Evolutionary conservation across 1,284 basidiomycete species (phyloP), one percentile per base, ranked within the genome.

Genomic region (Heterobasidion parviporum): DNA sequence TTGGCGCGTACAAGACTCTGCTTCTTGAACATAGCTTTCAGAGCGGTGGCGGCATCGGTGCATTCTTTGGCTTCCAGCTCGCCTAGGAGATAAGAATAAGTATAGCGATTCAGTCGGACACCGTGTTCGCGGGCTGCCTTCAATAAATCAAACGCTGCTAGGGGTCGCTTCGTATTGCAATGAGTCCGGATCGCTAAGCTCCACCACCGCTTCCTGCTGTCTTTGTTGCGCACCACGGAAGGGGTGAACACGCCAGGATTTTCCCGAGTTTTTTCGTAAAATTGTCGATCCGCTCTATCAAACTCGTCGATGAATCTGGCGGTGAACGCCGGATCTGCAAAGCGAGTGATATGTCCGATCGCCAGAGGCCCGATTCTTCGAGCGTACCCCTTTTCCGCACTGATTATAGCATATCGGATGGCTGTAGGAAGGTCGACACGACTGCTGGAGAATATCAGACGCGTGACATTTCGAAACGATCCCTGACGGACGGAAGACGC

Each of bases 361-460:
- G 61, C 52, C 0, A 50, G 20, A 0, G 41, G 8, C 1, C 54
- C 53, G 15, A 68, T n/a, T 0, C 9, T 20, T 12, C 16, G 49
- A 12, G 58, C 64, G 52, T 65, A 67, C 2, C 70, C 70, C 53
- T 68, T 70, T 2, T 60, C 59, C 8, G 66, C 64, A 36, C 61
- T 59, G 32, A 66, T 60, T 18, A 69, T 34, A 6, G 62, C 64
- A 50, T 63, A 71, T n/a, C 43, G 53, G 15, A 59, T 57, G 26
- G 69, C 45, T 33, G 63, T 56, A 12, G 64, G 56, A 15, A 71
- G 59, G 49, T 69, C 64, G 14, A 62, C 59, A 1, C 50, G 34
- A 3, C 49, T 33, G 16, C 54, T 47, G 1, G 56, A 50, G 43
- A 67, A 53, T 8, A 66, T 49, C n/a, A 43, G 48, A 33, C 55